Base-by-base conservation (phyloP, 441 rosid species). In the Euphorbia neoarborescens region DNA sequence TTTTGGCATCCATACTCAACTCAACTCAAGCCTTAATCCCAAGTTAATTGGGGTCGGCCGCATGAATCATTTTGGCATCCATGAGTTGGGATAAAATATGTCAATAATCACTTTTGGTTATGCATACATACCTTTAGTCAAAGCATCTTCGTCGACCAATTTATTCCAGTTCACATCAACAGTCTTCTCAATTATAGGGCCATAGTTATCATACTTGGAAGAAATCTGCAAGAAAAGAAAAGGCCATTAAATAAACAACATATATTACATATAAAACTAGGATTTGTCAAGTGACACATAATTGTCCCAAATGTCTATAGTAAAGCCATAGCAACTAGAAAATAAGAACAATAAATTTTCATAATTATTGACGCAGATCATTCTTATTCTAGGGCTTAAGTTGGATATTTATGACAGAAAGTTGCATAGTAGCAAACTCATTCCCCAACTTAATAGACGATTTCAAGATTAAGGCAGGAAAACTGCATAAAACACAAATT, bases 131-230 rank as follows among this genome's bases (percentile, higher is more conserved):
- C 93, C 87, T 76, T 80, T 84, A 6, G 71, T 32, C 53, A 77
- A 71, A 37, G 77, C 77, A 7, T 79, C 83, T 62, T 81, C 77
- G 27, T 75, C 77, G 20, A 68, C 79, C 65, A 68, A 48, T 17
- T 84, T 82, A 65, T 73, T 79, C 87, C 84, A 81, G 9, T 73
- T 70, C 40, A 80, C 48, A 65, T 83, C 81, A 14, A 80, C 69
- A 34, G 75, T 59, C 75, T 84, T 84, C 37, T 82, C 83, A 28
- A 77, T 72, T 61, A 79, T 32, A 0, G 82, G 81, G 35, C 77
- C 72, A 27, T 75, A 75, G 64, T 74, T 65, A 51, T 70, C 76
- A 14, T 44, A 22, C 61, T 75, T 80, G 66, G 62, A 57, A 32
- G 84, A 77, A 28, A 66, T 79, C 90, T 85, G 82, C 44, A 50